These are phyloP conservation scores for Tremella mesenterica DNA, from an alignment of 768 basidiomycete genomes.

Conservation along the genomic window DNA sequence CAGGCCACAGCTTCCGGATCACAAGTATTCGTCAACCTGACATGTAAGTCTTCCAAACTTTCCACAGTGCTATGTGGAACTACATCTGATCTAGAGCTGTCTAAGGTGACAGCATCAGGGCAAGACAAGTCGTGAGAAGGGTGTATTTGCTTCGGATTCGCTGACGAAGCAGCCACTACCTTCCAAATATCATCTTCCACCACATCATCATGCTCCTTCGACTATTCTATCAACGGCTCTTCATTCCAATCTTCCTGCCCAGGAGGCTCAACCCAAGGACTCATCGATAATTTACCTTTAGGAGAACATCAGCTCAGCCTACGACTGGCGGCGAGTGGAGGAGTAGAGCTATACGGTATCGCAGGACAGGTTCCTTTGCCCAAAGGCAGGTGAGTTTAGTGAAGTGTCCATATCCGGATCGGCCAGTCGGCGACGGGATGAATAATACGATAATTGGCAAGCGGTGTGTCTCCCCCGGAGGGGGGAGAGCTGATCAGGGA, in stretches of 20 bases:
- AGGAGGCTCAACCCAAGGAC: neutral
- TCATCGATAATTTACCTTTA: neutral
- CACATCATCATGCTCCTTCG: neutral
- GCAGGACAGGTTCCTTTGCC: neutral
- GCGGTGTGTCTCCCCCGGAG: too few species aligned
- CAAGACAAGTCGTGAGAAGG: too few species aligned
- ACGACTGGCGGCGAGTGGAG: neutral
- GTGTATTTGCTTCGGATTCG: neutral
- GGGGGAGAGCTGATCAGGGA: too few species aligned
- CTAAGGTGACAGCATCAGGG: too few species aligned
- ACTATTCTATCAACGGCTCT: conserved; percentile 5
- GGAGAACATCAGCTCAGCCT: conserved; percentile 4
- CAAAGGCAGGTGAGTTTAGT: neutral
- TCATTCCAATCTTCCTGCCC: neutral
- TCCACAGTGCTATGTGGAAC: too few species aligned
- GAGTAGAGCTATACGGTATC: conserved; percentile 8
- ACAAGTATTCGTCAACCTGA: conserved; percentile 22
- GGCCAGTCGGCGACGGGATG: too few species aligned
- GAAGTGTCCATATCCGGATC: too few species aligned
- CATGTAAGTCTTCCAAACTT: conserved; percentile 25
- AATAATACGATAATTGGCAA: too few species aligned
- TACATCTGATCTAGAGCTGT: too few species aligned
- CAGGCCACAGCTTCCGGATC: conserved; percentile 2
- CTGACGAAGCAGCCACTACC: conserved; percentile 4
- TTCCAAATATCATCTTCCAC: conserved; percentile 5